These are phyloP conservation scores for Collybia nuda DNA, from an alignment of 768 basidiomycete genomes.

Conservation along the genomic window DNA sequence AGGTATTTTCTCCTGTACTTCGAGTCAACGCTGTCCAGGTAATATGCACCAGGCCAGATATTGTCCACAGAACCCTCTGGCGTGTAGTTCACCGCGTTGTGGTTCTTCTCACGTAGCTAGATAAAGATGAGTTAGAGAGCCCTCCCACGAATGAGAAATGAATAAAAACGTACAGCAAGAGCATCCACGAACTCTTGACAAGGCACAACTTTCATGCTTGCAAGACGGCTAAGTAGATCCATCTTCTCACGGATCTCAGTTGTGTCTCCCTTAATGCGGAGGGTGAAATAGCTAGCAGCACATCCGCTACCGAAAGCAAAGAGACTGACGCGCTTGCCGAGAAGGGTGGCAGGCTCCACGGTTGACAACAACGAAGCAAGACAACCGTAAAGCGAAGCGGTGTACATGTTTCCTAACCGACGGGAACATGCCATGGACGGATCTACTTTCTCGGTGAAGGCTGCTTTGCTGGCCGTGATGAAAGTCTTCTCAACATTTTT, in stretches of 20 bases:
- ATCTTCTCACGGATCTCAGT: slow-evolving; percentile 78
- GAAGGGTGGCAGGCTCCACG: slow-evolving; percentile 66
- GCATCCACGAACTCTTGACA: slow-evolving; percentile 92
- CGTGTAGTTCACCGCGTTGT: slow-evolving; percentile 83
- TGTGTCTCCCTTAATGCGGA: slow-evolving; percentile 87
- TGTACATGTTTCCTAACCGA: slow-evolving; percentile 98
- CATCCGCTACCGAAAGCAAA: slow-evolving; percentile 98
- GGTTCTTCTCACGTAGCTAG: slow-evolving; percentile 95
- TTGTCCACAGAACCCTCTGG: slow-evolving; percentile 87
- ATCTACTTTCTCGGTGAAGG: slow-evolving; percentile 74
- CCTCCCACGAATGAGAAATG: slow-evolving; percentile 4
- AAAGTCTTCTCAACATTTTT: slow-evolving; percentile 96
- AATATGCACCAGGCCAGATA: slow-evolving; percentile 93
- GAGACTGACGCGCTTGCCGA: slow-evolving; percentile 85
- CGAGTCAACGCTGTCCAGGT: slow-evolving; percentile 86
- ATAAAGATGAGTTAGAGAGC: slow-evolving; percentile 3
- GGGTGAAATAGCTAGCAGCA: slow-evolving; percentile 91
- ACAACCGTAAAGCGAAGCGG: slow-evolving; percentile 92
- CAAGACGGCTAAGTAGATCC: slow-evolving; percentile 75
- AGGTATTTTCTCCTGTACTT: slow-evolving; percentile 92
- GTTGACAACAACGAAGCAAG: slow-evolving; percentile 83
- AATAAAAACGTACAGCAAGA: slow-evolving; percentile 51
- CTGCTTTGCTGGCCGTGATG: slow-evolving; percentile 71
- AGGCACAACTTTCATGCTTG: slow-evolving; percentile 85
- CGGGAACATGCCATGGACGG: slow-evolving; percentile 86